A percentile compares a stretch with the other conserved stretches of the same genome.
Conservation (phyloP, 352 stramenopile species). For the Aphanomyces euteiches region DNA sequence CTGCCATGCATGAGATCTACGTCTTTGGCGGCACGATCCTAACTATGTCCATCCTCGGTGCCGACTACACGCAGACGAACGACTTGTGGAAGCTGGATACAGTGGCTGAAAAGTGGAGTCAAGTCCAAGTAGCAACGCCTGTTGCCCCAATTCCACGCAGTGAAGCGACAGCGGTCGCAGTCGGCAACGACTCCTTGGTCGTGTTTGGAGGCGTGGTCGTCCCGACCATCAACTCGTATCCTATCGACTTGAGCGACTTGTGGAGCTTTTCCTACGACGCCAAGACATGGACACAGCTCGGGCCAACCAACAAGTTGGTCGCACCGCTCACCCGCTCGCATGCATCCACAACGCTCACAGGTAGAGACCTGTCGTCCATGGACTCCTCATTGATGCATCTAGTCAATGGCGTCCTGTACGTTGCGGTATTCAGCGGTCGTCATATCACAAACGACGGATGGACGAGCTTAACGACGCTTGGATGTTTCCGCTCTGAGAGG, state of each 20-base stretch:
- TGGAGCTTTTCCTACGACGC: conserved; percentile 21
- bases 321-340: conserved; percentile 19
- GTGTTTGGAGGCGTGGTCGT: conserved; percentile 19
- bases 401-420: conserved; percentile 11
- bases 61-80: neutral
- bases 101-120: neutral
- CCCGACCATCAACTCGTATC: neutral
- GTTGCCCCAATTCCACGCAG: conserved; percentile 1
- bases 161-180: conserved; percentile 20
- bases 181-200: neutral
- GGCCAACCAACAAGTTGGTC: too few relatives aligned
- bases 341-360: conserved; percentile 4
- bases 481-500: conserved; percentile 24
- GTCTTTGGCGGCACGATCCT: conserved; percentile 26
- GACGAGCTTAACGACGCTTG: conserved; percentile 18
- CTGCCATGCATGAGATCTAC: conserved; percentile 12
- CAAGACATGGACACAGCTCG: conserved; percentile 20
- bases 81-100: conserved; percentile 21
- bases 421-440: conserved; percentile 17
- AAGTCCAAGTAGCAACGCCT: neutral
- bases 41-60: neutral
- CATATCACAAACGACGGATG: conserved; percentile 15
- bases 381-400: neutral
- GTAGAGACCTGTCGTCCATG: neutral
- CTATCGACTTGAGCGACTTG: conserved; percentile 17